These are phyloP conservation scores for Dryas alaskensis DNA, from an alignment of 306 rosid species.

Conservation along the genomic window DNA sequence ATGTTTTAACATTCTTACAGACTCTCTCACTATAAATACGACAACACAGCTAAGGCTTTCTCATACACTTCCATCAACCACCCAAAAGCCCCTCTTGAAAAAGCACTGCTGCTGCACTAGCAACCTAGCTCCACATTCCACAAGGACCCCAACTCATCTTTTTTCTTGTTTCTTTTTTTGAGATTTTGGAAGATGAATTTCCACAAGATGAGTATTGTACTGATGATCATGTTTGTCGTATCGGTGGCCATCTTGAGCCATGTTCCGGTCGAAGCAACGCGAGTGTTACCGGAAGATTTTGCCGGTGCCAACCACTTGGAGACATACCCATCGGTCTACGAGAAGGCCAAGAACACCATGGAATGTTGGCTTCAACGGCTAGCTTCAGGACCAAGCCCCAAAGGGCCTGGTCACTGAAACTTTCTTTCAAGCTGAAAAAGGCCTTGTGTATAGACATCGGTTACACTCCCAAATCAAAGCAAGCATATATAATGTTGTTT, in stretches of 20 bases:
- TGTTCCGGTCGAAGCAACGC: conserved; percentile 23
- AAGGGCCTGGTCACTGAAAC: conserved; percentile 34
- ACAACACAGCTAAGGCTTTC: not conserved
- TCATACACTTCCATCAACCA: not conserved
- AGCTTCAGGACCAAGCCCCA: conserved; percentile 39
- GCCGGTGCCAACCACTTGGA: conserved; percentile 23
- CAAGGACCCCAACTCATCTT: not conserved
- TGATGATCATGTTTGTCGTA: conserved; percentile 18
- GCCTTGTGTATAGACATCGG: too few relatives aligned
- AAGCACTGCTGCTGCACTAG: not conserved
- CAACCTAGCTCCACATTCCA: too few relatives aligned
- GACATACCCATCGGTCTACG: conserved; percentile 22
- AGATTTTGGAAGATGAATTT: conserved; percentile 20
- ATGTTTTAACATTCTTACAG: too few relatives aligned
- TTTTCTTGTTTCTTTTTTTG: not conserved
- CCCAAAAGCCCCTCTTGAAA: not conserved
- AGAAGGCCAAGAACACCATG: conserved; percentile 23
- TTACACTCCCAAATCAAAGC: not conserved
- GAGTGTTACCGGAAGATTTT: conserved; percentile 35
- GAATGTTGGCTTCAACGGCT: conserved; percentile 32
- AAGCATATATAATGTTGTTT: not conserved
- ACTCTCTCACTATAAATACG: conserved; percentile 18
- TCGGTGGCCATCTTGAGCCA: conserved; percentile 16
- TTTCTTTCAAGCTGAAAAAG: too few relatives aligned
- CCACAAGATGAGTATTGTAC: conserved; percentile 13